Conservation (phyloP, 257 asterid species). For the Jacaranda copaia region DNA sequence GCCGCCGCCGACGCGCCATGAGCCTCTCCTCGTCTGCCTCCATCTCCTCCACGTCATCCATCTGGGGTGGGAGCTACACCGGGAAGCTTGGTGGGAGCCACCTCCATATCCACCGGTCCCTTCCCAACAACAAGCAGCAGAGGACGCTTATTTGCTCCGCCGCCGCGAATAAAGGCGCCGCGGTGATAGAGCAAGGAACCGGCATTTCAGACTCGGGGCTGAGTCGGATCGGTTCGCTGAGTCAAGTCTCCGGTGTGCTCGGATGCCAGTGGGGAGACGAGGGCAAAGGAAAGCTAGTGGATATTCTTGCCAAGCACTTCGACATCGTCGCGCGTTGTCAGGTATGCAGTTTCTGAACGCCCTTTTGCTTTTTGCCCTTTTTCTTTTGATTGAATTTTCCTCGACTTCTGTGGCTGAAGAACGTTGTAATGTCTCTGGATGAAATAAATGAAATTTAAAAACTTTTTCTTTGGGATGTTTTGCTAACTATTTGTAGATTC, state of each 20-base stretch:
- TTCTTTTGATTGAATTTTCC: neutral
- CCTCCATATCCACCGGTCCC: neutral
- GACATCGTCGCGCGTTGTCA: slow-evolving; percentile 88
- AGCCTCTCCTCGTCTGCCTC: slow-evolving; percentile 39
- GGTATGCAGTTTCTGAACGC: slow-evolving; percentile 39
- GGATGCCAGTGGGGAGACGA: slow-evolving; percentile 95
- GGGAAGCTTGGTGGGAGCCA: slow-evolving; percentile 19
- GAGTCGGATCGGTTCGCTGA: slow-evolving; percentile 66
- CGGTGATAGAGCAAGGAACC: slow-evolving; percentile 32
- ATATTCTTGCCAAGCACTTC: slow-evolving; percentile 74
- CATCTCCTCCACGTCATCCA: slow-evolving; percentile 17
- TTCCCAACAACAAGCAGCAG: slow-evolving; percentile 23
- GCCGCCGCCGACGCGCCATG: slow-evolving; percentile 33
- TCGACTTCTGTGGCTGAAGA: neutral
- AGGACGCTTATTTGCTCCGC: slow-evolving; percentile 31
- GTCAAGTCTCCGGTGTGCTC: slow-evolving; percentile 82
- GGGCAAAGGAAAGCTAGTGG: slow-evolving; percentile 86
- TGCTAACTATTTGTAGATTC: neutral
- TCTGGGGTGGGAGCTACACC: slow-evolving; percentile 11
- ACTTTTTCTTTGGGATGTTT: neutral
- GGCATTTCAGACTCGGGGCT: slow-evolving; percentile 33
- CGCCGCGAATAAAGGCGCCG: slow-evolving; percentile 33
- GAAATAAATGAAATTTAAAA: neutral
- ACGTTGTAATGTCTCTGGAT: neutral
- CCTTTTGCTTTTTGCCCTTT: neutral